Evolutionary conservation across 805 yeast genomes (phyloP).

Genomic region (Danielozyma ontarioensis): DNA sequence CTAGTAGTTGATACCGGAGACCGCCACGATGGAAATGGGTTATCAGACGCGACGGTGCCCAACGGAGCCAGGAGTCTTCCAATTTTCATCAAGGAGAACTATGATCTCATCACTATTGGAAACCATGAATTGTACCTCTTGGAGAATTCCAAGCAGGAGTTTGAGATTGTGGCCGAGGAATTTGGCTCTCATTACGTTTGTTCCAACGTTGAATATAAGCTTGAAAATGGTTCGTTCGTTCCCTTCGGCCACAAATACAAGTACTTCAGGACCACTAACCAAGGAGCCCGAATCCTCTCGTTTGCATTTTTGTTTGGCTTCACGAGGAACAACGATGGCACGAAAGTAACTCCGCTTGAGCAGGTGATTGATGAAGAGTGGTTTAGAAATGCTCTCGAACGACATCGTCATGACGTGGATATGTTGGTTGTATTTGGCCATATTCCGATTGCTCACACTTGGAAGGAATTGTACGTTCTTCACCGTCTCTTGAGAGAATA

Average conservation of each 20-base stretch:
- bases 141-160: constrained; percentile 63
- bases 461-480: constrained; percentile 48
- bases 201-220: constrained; percentile 61
- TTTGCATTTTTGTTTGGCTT: constrained; percentile 82
- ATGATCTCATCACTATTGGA: constrained; percentile 80
- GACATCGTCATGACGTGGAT: constrained; percentile 45
- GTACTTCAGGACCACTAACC: constrained; percentile 59
- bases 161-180: constrained; percentile 48
- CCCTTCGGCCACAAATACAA: constrained; percentile 67
- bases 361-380: constrained; percentile 50
- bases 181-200: constrained; percentile 64
- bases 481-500: constrained; percentile 47
- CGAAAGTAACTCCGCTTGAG: constrained; percentile 59
- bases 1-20: constrained; percentile 86
- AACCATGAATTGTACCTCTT: constrained; percentile 83
- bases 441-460: constrained; percentile 52
- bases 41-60: constrained; percentile 71
- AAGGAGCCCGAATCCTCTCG: constrained; percentile 50
- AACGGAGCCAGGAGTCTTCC: constrained; percentile 62
- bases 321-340: constrained; percentile 49
- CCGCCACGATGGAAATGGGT: constrained; percentile 91
- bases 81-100: constrained; percentile 59
- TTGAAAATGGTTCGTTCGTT: constrained; percentile 41
- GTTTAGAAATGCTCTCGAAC: constrained; percentile 48
- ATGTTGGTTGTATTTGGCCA: constrained; percentile 72